Percentiles rank a stretch among this genome's conserved stretches.
Conservation (phyloP, 306 rosid species). For the Rosa multiflora region DNA sequence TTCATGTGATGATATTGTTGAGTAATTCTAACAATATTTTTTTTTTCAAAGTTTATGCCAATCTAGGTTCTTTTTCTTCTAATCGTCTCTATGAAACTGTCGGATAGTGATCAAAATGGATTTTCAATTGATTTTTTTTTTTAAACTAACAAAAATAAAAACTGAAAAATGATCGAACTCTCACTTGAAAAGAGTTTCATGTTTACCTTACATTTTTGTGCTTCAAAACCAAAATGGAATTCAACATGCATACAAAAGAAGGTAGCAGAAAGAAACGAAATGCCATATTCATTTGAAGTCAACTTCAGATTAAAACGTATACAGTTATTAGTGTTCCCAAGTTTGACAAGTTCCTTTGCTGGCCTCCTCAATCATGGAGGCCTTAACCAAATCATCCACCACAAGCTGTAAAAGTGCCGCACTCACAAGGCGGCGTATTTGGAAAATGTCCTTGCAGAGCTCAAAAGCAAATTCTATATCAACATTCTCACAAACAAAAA, state of each 20-base stretch:
- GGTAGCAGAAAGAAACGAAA: not conserved
- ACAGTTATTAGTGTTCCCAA: constrained; percentile 45
- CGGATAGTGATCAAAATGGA: too few relatives aligned
- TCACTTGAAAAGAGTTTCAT: too few relatives aligned
- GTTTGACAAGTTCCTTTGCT: constrained; percentile 45
- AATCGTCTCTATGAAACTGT: too few relatives aligned
- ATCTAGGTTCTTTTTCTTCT: too few relatives aligned
- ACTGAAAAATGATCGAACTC: not conserved
- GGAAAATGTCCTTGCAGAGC: constrained; percentile 47
- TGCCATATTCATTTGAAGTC: constrained; percentile 22
- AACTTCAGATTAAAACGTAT: constrained; percentile 48
- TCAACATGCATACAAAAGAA: not conserved
- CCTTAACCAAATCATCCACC: constrained; percentile 53
- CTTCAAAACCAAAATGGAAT: constrained; percentile 2
- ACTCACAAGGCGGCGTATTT: constrained; percentile 34
- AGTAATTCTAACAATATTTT: too few relatives aligned
- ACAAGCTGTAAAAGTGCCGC: constrained; percentile 51
- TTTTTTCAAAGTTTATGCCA: too few relatives aligned
- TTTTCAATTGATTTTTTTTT: not conserved
- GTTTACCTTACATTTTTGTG: too few relatives aligned
- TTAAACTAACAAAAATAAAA: not conserved
- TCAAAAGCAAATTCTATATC: constrained; percentile 51
- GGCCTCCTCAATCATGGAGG: constrained; percentile 48
- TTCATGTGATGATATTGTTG: too few relatives aligned
- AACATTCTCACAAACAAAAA: constrained; percentile 52